Percentiles rank a stretch among this genome's conserved stretches.
Conservation (phyloP, 208 protist species). For the Trypanosoma grayi region DNA sequence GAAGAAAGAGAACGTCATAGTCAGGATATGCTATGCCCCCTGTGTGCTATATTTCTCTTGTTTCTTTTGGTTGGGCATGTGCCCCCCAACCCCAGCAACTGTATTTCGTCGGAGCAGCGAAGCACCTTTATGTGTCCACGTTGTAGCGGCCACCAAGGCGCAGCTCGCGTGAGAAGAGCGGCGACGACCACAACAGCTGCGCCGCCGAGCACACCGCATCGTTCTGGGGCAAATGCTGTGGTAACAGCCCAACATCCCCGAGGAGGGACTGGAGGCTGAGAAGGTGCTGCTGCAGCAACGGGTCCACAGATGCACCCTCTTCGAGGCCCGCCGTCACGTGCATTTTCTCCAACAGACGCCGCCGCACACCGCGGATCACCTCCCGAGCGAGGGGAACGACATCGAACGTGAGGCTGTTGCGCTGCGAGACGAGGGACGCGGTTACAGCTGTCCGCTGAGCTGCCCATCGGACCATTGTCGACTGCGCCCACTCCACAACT, state of each 20-base stretch:
- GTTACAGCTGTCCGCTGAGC: not conserved
- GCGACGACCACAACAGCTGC: conserved; percentile 56
- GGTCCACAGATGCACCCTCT: conserved; percentile 2
- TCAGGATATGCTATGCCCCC: no score
- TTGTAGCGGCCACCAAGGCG: conserved; percentile 2
- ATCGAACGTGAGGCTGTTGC: conserved; percentile 75
- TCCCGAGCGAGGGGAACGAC: conserved; percentile 45
- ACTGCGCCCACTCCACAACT: conserved; percentile 24
- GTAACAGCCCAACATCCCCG: conserved; percentile 9
- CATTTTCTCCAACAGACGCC: conserved; percentile 66
- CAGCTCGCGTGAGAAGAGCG: conserved; percentile 44
- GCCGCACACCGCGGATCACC: conserved; percentile 41
- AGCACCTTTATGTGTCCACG: no score
- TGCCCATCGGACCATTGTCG: conserved; percentile 26
- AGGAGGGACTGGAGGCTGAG: conserved; percentile 11
- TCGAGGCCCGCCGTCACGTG: not conserved
- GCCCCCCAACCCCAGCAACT: no score
- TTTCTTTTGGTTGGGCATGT: no score
- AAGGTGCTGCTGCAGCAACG: conserved; percentile 31
- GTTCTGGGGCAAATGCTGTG: not conserved
- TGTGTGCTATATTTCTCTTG: no score
- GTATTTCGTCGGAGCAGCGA: no score
- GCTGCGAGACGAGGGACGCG: conserved; percentile 12
- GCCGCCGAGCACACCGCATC: conserved; percentile 20
- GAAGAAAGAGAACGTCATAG: not conserved